Conservation (phyloP, 805 yeast species). For the Metschnikowia lochheadii region DNA sequence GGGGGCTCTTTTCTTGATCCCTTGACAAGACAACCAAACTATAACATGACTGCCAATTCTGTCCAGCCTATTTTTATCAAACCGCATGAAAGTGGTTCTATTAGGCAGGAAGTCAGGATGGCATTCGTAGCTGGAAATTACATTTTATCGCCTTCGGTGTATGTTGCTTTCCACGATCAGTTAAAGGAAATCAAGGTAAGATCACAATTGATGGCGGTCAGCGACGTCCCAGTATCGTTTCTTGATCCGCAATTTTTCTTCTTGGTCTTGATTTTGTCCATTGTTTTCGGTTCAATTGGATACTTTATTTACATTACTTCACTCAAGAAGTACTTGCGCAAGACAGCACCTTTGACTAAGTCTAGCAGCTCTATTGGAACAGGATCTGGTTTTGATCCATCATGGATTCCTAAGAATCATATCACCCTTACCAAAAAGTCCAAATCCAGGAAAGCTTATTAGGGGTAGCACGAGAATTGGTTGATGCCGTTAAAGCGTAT, state of each 20-base stretch:
- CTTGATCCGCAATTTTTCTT: constrained; percentile 71
- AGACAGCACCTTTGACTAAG: constrained; percentile 28
- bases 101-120: constrained; percentile 59
- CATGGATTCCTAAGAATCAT: constrained; percentile 16
- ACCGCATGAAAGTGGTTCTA: constrained; percentile 45
- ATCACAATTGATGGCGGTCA: constrained; percentile 53
- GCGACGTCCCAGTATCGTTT: constrained; percentile 63
- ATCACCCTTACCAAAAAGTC: constrained; percentile 10
- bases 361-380: constrained; percentile 13
- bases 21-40: constrained; percentile 44
- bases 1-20: constrained; percentile 64
- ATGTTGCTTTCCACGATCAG: constrained; percentile 46
- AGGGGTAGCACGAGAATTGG: neutral
- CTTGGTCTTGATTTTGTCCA: constrained; percentile 50
- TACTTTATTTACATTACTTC: constrained; percentile 44
- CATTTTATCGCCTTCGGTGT: constrained; percentile 56
- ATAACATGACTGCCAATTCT: constrained; percentile 62
- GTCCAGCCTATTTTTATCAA: constrained; percentile 56
- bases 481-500: neutral
- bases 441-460: constrained; percentile 15
- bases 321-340: constrained; percentile 42
- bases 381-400: constrained; percentile 13
- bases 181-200: constrained; percentile 54
- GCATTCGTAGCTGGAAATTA: constrained; percentile 56
- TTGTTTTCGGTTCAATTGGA: constrained; percentile 21